phyloP scores from a whole-genome alignment of 2,329 filamentous ascomycete genomes.

The Penicillium sp. region DNA sequence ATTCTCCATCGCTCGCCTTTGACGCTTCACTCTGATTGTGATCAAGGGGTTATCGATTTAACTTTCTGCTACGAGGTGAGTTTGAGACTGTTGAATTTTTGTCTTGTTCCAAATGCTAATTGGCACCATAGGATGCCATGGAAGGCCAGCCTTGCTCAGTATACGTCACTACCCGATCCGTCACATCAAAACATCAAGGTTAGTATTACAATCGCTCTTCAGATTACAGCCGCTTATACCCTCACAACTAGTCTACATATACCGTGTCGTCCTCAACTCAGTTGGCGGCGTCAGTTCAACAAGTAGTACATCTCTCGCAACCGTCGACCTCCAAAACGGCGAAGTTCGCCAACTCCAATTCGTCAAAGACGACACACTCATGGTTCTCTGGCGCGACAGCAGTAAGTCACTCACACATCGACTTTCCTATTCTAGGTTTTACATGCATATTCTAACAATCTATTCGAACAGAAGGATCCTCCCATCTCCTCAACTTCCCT shows the following conservation, averaged over 20 bases:
- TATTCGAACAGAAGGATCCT: constrained; percentile 23
- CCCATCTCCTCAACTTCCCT: constrained; percentile 38
- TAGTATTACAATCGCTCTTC: constrained; percentile 11
- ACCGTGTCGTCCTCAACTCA: constrained; percentile 54
- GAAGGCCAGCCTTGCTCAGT: constrained; percentile 30
- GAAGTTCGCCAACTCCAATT: constrained; percentile 64
- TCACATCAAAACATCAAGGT: constrained; percentile 36
- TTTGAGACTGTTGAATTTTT: neutral
- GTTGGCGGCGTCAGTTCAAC: constrained; percentile 60
- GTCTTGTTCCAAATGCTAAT: constrained; percentile 3
- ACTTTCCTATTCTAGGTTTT: neutral
- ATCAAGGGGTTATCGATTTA: constrained; percentile 52
- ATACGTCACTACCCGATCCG: constrained; percentile 38
- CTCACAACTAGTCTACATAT: constrained; percentile 55
- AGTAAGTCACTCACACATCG: constrained; percentile 24
- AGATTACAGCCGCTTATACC: constrained; percentile 8
- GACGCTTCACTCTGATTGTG: constrained; percentile 46
- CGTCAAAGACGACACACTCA: constrained; percentile 60
- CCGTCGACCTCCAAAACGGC: constrained; percentile 35
- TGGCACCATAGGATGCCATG: constrained; percentile 23
- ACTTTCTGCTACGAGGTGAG: constrained; percentile 56
- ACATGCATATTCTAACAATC: neutral
- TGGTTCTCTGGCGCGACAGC: constrained; percentile 56
- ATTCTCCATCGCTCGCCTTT: constrained; percentile 64
- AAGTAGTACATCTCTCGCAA: constrained; percentile 32